Base-by-base conservation (phyloP, 1,139 yeast genomes). In the Maudiozyma humilis region DNA sequence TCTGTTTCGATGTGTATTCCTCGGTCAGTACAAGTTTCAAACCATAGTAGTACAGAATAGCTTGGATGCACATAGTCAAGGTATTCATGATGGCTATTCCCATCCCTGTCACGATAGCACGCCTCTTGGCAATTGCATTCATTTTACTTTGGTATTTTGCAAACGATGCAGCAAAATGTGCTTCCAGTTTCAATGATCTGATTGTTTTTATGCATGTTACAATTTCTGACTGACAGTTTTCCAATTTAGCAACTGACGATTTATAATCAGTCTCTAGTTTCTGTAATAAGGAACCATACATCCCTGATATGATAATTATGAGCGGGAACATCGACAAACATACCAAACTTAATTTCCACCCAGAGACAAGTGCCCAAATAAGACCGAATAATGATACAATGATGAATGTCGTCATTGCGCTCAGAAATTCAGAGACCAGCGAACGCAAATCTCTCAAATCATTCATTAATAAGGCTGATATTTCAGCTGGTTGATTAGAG, bases 301-400 rank as follows among this genome's bases (percentile, higher is more conserved):
- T 44, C 1, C 67, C 62, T 3, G 87, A 75, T 4, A 77, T 63
- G 0, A 75, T 16, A 2, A 73, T 62, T 45, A 82, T 77, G 20
- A 77, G 51, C 0, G 95, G 93, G 8, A 84, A 72, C 59, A 88
- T 70, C 0, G 95, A 72, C 8, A 88, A 55, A 1, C 95, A 93
- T 1, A 86, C 91, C 14, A 89, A 64, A 1, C 96, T 76, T 40
- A 91, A 67, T 54, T 81, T 83, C 97, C 97, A 91, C 0, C 96
- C 95, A n/a, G 73, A 59, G 0, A 71, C 70, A 4, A 87, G 52
- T 0, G 96, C 79, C 96, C 97, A 89, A 4, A 76, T 66, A 3
- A 79, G 53, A 2, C 96, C 94, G 18, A 79, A 64, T 0, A 69
- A 35, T 0, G 82, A 67, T 45, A 88, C 70, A 0, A 78, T 66